Percentiles rank a stretch among this genome's conserved stretches.
Evolutionary conservation across 2,329 filamentous ascomycete species (phyloP).

Genomic region (Pseudocercospora cruenta): DNA sequence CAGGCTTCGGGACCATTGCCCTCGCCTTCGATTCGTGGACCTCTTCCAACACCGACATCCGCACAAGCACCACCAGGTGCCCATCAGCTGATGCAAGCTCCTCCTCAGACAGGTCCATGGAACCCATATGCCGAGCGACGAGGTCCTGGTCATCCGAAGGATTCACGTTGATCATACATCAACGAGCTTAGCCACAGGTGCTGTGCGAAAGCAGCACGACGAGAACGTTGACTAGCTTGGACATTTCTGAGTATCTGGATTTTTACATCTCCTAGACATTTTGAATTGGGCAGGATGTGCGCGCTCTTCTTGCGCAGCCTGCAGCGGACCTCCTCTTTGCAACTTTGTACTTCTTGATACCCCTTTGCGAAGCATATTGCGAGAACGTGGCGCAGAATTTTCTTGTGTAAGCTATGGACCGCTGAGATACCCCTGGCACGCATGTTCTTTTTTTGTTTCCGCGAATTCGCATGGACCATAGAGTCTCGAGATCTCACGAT

Average conservation of each 20-base stretch:
- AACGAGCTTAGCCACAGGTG: background rate
- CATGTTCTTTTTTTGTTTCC: constrained; percentile 5
- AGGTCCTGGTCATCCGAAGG: constrained; percentile 12
- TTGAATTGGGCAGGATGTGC: background rate
- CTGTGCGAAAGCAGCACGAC: background rate
- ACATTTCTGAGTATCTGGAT: background rate
- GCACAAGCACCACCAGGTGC: constrained; percentile 15
- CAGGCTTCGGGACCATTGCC: constrained; percentile 26
- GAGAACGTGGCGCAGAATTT: constrained; percentile 6
- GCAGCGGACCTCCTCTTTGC: background rate
- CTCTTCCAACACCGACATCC: constrained; percentile 19
- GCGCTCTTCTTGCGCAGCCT: background rate
- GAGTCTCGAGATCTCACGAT: constrained; percentile 8
- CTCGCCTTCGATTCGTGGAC: constrained; percentile 24
- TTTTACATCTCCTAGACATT: background rate
- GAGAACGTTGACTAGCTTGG: background rate
- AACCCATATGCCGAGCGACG: constrained; percentile 38
- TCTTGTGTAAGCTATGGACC: constrained; percentile 6
- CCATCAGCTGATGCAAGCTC: constrained; percentile 38
- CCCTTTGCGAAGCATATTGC: constrained; percentile 9
- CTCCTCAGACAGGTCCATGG: constrained; percentile 39
- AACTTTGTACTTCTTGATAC: constrained; percentile 7
- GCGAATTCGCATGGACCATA: constrained; percentile 2
- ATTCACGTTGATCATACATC: constrained; percentile 5
- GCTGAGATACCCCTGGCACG: constrained; percentile 12